Percentiles rank a stretch among this genome's conserved stretches.
Conservation (phyloP, 179 eudicot genomes). For the Corrigiola litoralis region DNA sequence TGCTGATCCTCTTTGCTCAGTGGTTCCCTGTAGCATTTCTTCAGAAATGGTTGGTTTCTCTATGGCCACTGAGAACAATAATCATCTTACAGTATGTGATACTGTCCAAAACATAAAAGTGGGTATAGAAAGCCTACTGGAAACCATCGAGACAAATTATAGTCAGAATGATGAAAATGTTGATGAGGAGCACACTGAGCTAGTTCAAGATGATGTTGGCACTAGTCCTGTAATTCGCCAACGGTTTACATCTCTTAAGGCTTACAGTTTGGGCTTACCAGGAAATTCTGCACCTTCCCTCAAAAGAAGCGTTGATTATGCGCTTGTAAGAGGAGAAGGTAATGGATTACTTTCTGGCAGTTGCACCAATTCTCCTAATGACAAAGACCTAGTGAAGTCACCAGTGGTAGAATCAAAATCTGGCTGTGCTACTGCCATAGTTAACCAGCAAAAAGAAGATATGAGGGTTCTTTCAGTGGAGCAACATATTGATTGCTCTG, state of each 20-base stretch:
- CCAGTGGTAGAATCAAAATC: constrained; percentile 3
- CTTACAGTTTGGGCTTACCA: constrained; percentile 39
- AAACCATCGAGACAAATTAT: constrained; percentile 20
- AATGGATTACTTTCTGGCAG: constrained; percentile 16
- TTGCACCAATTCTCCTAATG: constrained; percentile 9
- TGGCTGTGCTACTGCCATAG: constrained; percentile 15
- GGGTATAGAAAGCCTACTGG: constrained; percentile 14
- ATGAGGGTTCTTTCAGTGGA: constrained; percentile 19
- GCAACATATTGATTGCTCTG: constrained; percentile 14
- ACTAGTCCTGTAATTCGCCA: constrained; percentile 30
- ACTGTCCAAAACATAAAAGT: constrained; percentile 14
- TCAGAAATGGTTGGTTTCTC: constrained; percentile 28
- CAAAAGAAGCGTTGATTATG: constrained; percentile 15
- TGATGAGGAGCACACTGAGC: constrained; percentile 19
- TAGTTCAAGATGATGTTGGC: constrained; percentile 22
- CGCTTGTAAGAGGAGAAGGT: constrained; percentile 15
- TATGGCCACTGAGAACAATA: constrained; percentile 20
- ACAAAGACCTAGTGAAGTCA: constrained; percentile 11
- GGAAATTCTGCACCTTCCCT: constrained; percentile 12
- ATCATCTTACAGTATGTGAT: constrained; percentile 11
- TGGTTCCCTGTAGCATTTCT: constrained; percentile 84
- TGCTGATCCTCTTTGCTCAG: constrained; percentile 82
- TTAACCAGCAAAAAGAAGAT: constrained; percentile 18
- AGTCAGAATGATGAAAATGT: constrained; percentile 19
- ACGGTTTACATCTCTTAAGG: constrained; percentile 46